Percentiles rank a stretch among this genome's conserved stretches.
phyloP scores from a whole-genome alignment of 2,329 filamentous ascomycete species.

The Beauveria sp. region DNA sequence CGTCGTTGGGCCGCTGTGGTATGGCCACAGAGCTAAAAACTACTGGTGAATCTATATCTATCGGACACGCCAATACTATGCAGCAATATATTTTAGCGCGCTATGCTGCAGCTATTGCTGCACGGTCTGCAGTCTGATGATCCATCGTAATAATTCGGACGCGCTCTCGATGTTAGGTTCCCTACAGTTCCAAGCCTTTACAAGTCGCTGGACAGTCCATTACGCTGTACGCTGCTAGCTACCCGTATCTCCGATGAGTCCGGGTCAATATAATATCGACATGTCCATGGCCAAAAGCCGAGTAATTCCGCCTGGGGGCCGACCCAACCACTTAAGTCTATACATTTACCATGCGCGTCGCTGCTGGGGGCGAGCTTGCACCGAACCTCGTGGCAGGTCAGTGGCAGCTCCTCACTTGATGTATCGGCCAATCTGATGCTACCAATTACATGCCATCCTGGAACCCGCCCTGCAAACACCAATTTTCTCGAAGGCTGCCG shows the following conservation, averaged over 20 bases:
- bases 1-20: neutral
- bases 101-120: neutral
- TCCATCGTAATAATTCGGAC: neutral
- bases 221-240: neutral
- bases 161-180: neutral
- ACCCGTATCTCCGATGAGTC: neutral
- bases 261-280: neutral
- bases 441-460: neutral
- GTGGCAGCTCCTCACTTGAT: neutral
- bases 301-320: neutral
- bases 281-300: neutral
- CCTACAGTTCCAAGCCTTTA: neutral
- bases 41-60: neutral
- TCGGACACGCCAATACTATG: no score
- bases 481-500: neutral
- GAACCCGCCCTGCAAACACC: neutral
- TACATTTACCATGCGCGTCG: neutral
- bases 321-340: neutral
- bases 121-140: neutral
- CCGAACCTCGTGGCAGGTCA: neutral
- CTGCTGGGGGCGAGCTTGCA: neutral
- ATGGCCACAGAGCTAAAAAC: neutral
- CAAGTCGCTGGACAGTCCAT: neutral
- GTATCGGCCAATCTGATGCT: neutral
- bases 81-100: neutral